These are phyloP conservation scores for Lasiodiplodia citricola DNA, from an alignment of 2,329 filamentous ascomycete species.

Conservation along the genomic window DNA sequence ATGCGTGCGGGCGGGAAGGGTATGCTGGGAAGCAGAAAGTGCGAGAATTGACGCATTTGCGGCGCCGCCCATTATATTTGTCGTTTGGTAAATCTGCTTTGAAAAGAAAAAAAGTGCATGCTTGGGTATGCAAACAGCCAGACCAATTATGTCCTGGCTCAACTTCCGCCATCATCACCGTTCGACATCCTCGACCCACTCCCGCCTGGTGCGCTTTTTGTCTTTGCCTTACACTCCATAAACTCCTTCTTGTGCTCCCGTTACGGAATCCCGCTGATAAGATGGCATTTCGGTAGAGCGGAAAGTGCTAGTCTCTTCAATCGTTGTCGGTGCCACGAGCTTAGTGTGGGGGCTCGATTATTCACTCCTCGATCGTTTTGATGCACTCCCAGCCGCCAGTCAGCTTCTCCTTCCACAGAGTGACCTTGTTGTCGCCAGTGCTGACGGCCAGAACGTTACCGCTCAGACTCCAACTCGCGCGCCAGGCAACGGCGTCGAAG, in stretches of 20 bases:
- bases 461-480: slow-evolving; percentile 96
- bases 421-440: slow-evolving; percentile 95
- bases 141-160: not conserved
- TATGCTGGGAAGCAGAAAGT: not conserved
- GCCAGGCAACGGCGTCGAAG: slow-evolving; percentile 91
- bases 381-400: slow-evolving; percentile 97
- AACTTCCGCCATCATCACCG: not conserved
- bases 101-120: slow-evolving; percentile 4
- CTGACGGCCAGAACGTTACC: slow-evolving; percentile 95
- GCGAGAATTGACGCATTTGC: slow-evolving; percentile 1
- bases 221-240: slow-evolving; percentile 5
- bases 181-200: not conserved
- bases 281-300: slow-evolving; percentile 6
- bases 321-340: slow-evolving; percentile 7
- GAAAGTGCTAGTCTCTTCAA: not conserved
- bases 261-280: not conserved
- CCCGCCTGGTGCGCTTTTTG: not conserved
- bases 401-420: slow-evolving; percentile 97
- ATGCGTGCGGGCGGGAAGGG: not conserved
- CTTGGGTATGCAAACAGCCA: slow-evolving; percentile 16
- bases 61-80: slow-evolving; percentile 12
- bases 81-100: not conserved
- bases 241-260: not conserved
- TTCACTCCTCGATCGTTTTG: slow-evolving; percentile 89
- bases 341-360: not conserved